A percentile compares a stretch with the other conserved stretches of the same genome.
phyloP scores from a whole-genome alignment of 768 basidiomycete species.

The Tricholoma sp. region DNA sequence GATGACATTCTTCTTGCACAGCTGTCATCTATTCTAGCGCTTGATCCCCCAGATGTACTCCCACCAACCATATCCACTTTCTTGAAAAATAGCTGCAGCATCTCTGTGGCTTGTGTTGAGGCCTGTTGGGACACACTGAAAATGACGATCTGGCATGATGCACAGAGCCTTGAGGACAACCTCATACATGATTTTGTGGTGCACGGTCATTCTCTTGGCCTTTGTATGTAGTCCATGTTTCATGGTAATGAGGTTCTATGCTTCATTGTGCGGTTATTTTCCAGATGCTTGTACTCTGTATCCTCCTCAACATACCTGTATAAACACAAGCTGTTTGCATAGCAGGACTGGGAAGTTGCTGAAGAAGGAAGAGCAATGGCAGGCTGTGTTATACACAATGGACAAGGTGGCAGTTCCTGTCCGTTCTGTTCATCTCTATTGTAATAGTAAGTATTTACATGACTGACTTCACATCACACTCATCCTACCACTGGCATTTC shows the following conservation, averaged over 20 bases:
- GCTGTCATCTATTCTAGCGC: neutral
- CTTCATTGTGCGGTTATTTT: too few relatives aligned
- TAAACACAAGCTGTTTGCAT: neutral
- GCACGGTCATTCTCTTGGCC: too few relatives aligned
- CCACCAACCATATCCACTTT: neutral
- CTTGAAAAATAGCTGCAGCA: neutral
- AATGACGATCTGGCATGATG: too few relatives aligned
- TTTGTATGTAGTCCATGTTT: too few relatives aligned
- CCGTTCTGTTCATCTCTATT: neutral
- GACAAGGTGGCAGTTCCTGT: neutral
- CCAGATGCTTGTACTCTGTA: neutral
- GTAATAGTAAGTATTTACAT: neutral
- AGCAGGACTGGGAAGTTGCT: neutral
- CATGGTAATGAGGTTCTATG: too few relatives aligned
- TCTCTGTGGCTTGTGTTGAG: neutral
- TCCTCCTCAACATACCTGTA: neutral
- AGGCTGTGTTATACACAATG: neutral
- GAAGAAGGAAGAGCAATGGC: conserved; percentile 4
- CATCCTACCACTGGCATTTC: neutral
- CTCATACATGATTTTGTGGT: too few relatives aligned
- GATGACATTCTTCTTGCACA: conserved; percentile 4
- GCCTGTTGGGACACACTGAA: neutral
- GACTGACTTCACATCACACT: neutral
- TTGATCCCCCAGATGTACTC: neutral
- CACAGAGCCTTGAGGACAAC: too few relatives aligned